Evolutionary conservation across 31 red algal species (phyloP), one percentile per base, ranked within the genome.

Genomic region (Asparagopsis taxiformis): DNA sequence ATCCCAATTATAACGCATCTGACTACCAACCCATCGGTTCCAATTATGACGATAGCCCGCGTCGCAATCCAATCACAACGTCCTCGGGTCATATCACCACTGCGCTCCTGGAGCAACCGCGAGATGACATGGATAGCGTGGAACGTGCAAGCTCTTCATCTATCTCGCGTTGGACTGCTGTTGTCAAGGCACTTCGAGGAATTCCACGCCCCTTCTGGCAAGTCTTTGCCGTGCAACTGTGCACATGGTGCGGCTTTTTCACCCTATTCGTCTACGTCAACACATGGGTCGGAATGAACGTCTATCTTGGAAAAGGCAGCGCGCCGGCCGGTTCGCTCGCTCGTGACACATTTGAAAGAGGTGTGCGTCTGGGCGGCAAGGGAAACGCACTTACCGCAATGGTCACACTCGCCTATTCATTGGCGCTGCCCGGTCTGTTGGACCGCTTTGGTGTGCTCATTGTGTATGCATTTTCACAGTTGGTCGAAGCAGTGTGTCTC

Each of bases 221-320:
- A 39, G 88, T 96, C 20, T 96, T 91, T 86, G 75, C 50, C 13
- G 88, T 97, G 38, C 81, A 92, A 60, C 63, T 91, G 1, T 91
- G 83, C 39, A 91, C 87, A 46, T 97, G 93, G 93, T 71, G 78
- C 55, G 93, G 88, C 25, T 97, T 88, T 36, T 97, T 91, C 70
- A 70, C 87, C n/a, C 33, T 97, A 19, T 87, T 91, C 61, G 93
- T 97, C 6, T 91, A 87, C 61, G 87, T 80, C n/a, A 91, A 79
- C 52, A 75, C 69, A 30, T 97, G 93, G 93, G 93, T 97, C 21
- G 83, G 87, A 8, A 43, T 49, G 2, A 84, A 94, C 54, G 76
- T 94, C 20, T 87, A 72, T 39, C 63, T 76, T 20, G 90, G 90
- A 20, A 52, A 70, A 21, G 75, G 74, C 7, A 74, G 41, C 2